Evolutionary conservation across 495 filamentous ascomycete species (phyloP).

Genomic region (Oidiodendron maius): DNA sequence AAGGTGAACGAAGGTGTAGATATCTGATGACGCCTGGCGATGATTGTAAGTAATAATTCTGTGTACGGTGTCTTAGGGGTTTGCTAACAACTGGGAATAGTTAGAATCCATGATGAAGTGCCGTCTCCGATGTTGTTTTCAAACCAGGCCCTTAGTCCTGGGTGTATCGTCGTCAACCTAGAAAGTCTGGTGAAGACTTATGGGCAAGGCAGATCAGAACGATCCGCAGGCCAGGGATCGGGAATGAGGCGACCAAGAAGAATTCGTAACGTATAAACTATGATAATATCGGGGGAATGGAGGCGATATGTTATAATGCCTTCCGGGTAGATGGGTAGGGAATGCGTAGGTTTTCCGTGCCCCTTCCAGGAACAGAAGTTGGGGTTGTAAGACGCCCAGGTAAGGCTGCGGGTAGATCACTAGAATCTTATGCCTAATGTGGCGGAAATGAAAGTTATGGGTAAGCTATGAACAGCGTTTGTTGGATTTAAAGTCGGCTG

Average conservation of each 20-base stretch:
- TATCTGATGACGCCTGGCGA: conserved; percentile 20
- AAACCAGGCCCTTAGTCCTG: conserved; percentile 9
- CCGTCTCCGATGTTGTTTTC: conserved; percentile 17
- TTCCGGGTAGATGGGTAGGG: conserved; percentile 11
- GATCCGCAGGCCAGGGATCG: conserved; percentile 12
- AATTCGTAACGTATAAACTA: conserved; percentile 17
- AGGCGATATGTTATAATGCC: conserved; percentile 19
- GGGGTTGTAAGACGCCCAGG: conserved; percentile 21
- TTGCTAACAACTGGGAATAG: conserved; percentile 22
- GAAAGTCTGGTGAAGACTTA: conserved; percentile 17
- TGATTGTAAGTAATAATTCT: conserved; percentile 12
- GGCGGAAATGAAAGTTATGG: conserved; percentile 25
- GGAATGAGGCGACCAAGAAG: conserved; percentile 5
- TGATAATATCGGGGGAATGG: conserved; percentile 20
- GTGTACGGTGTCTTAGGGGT: conserved; percentile 3
- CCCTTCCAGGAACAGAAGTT: conserved; percentile 20
- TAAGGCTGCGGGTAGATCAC: conserved; percentile 23
- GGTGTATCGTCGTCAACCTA: conserved; percentile 19
- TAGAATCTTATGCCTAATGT: conserved; percentile 13
- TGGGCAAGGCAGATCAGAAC: conserved; percentile 7
- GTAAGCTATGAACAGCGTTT: too few relatives aligned
- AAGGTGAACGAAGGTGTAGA: conserved; percentile 24
- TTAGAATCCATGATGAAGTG: conserved; percentile 22
- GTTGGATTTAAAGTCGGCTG: too few relatives aligned
- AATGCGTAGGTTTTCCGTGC: conserved; percentile 21